Conservation (phyloP, 805 yeast genomes). For the Phaffomyces antillensis region DNA sequence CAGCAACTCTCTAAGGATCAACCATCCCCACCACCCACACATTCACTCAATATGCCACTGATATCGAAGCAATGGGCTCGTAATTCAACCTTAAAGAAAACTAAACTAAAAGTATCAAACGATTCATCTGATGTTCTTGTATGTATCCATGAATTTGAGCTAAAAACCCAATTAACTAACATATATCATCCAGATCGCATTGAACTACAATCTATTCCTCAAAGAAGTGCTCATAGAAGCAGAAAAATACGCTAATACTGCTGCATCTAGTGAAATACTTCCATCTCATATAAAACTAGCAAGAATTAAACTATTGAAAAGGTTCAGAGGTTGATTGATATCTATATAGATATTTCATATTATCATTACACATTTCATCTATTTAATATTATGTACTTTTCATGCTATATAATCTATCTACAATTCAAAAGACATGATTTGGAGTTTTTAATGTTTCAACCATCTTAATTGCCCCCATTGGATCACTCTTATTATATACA, state of each 20-base stretch:
- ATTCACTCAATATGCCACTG: too few relatives aligned
- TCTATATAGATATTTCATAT: not conserved
- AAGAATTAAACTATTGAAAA: slow-evolving; percentile 26
- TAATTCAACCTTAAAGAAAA: too few relatives aligned
- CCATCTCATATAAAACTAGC: slow-evolving; percentile 35
- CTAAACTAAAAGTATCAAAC: too few relatives aligned
- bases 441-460: slow-evolving; percentile 33
- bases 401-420: not conserved
- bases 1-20: too few relatives aligned
- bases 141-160: too few relatives aligned
- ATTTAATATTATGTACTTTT: not conserved
- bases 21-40: too few relatives aligned
- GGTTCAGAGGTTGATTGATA: slow-evolving; percentile 28
- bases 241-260: slow-evolving; percentile 28
- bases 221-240: slow-evolving; percentile 32
- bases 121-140: too few relatives aligned
- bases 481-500: slow-evolving; percentile 83
- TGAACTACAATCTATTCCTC: slow-evolving; percentile 42
- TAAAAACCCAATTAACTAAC: not conserved
- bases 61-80: too few relatives aligned
- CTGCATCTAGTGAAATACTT: slow-evolving; percentile 36
- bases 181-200: slow-evolving; percentile 25
- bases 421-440: slow-evolving; percentile 25
- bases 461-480: slow-evolving; percentile 67
- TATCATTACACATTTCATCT: not conserved